Base-by-base conservation (phyloP, 1,139 yeast genomes). In the Kluyveromyces marxianus region DNA sequence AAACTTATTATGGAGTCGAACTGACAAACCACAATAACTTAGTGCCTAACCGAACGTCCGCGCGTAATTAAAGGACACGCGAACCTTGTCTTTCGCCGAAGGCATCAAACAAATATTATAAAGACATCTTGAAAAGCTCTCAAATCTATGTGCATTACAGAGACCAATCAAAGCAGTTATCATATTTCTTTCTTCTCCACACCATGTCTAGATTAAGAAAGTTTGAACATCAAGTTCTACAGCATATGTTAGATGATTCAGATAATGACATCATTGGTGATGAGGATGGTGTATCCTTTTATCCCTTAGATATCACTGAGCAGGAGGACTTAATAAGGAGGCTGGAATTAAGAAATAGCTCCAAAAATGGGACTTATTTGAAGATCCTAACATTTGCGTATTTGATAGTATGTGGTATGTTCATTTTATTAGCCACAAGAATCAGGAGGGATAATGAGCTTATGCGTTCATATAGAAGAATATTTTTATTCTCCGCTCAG, bases 291-390 rank as follows among this genome's bases (percentile, higher is more conserved):
- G 41, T 47, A n/a, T 41, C 46, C 10, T 47, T 48, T 26, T 46
- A 48, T 6, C 65, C 65, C 8, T 37, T 62, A 42, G 66, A 60
- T 44, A 52, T 54, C 8, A 60, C 57, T 24, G 67, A 62, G 27
- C 67, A 62, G 46, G 65, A 61, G 35, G 58, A 56, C 38, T 44
- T 59, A 44, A 59, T 62, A 29, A 51, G 54, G 39, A 51, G 44
- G 28, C 54, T 62, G 28, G 63, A 59, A 39, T 33, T 50, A 21
- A 52, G 50, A 10, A 55, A 58, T 42, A 41, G 42, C 31, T 24
- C 45, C n/a, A 52, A 50, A n/a, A 57, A 59, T 39, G 52, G 53
- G 14, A 42, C 44, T 21, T 53, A 48, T 35, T 48, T 58, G 25
- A 56, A 54, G 32, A 26, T 52, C 8, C 30, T 60, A 31, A 53